Base-by-base conservation (phyloP, 352 stramenopile genomes). In the Aphanomyces invadans region DNA sequence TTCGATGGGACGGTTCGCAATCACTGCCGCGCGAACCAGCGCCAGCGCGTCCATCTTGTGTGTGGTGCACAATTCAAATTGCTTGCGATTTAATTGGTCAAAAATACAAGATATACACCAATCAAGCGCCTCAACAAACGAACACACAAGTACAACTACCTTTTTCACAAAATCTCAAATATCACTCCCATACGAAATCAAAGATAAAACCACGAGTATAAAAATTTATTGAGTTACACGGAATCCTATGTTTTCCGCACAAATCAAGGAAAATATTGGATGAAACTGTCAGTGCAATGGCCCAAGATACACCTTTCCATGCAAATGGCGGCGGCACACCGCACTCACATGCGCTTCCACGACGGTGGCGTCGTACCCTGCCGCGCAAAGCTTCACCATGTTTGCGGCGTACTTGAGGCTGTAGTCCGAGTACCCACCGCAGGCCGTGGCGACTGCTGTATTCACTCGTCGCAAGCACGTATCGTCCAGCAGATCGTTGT, bases 1-100 rank as follows among this genome's bases (percentile, higher is more conserved):
- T 36, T 75, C 69, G 45, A 89, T 57, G 12, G 60, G 60, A 3
- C 60, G 60, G 32, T 67, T 67, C 21, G 60, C 60, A 29, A 67
- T 67, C 46, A 67, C 60, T n/a, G 60, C 60, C 1, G 60, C 60
- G 42, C 60, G 60, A 21, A 67, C 60, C 10, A 44, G 45, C 9
- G 26, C 60, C 12, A 67, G 42, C n/a, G 33, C 60, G 46, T 60
- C 49, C 39, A 51, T 57, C 25, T 32, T 67, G 12, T 44, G 52
- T 44, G 29, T 60, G 29, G 52, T 32, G 33, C 21, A 63, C 7
- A 63, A 63, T 63, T 63, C 36, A 31, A 63, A 63, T 32, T 51
- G 33, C 11, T 1, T 31, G 12, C n/a, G 10, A 19, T 63, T 12
- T 63, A 38, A 64, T 64, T 64, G 32, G 55, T 15, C 15, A 26